These are phyloP conservation scores for Sporothrix pallida DNA, from an alignment of 2,329 filamentous ascomycete species.

Conservation along the genomic window DNA sequence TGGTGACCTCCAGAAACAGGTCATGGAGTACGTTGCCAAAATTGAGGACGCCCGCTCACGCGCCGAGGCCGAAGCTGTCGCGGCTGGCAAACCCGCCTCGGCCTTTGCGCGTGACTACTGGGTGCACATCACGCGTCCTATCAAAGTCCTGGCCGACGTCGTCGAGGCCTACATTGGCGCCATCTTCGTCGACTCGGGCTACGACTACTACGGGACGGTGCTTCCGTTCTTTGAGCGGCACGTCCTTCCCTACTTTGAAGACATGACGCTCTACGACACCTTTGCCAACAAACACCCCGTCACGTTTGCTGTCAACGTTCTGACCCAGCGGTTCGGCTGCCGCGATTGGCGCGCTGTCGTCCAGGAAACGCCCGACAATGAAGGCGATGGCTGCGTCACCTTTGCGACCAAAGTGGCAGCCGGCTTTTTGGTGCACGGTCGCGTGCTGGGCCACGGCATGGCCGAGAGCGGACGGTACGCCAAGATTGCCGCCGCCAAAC, in stretches of 20 bases:
- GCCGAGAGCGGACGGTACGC: slow-evolving; percentile 73
- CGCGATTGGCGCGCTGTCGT: slow-evolving; percentile 60
- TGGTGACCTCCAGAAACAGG: slow-evolving; percentile 51
- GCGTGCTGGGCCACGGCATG: slow-evolving; percentile 66
- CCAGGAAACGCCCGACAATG: slow-evolving; percentile 54
- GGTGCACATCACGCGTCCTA: slow-evolving; percentile 66
- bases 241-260: slow-evolving; percentile 77
- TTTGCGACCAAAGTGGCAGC: slow-evolving; percentile 61
- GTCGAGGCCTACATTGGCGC: slow-evolving; percentile 89
- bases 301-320: slow-evolving; percentile 69
- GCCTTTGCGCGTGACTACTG: slow-evolving; percentile 70
- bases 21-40: slow-evolving; percentile 62
- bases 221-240: slow-evolving; percentile 77
- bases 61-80: slow-evolving; percentile 46
- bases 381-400: slow-evolving; percentile 42
- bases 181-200: slow-evolving; percentile 86
- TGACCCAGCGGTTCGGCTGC: slow-evolving; percentile 72
- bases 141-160: slow-evolving; percentile 81
- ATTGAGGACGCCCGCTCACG: slow-evolving; percentile 52
- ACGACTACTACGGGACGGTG: slow-evolving; percentile 77
- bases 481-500: slow-evolving; percentile 69
- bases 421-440: slow-evolving; percentile 76
- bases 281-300: slow-evolving; percentile 88
- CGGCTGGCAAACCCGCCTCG: slow-evolving; percentile 44
- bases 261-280: slow-evolving; percentile 86